Base-by-base conservation (phyloP, 2,329 filamentous ascomycete species). In the Neonectria magnoliae region DNA sequence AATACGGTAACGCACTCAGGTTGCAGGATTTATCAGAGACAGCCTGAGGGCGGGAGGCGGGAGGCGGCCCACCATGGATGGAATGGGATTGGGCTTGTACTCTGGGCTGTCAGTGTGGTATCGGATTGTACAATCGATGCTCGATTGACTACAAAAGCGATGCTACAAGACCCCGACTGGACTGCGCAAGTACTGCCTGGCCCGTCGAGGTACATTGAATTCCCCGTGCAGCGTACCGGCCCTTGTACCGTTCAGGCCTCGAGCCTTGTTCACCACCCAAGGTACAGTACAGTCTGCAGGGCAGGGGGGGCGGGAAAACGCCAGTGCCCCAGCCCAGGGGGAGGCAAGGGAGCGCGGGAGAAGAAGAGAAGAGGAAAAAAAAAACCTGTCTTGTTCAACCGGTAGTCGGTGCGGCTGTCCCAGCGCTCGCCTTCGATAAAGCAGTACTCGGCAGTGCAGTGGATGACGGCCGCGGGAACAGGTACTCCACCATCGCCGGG, bases 1-100 rank as follows among this genome's bases (percentile, higher is more conserved):
- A 75, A 76, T 76, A 73, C 36, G 36, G 36, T 5, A 38, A 38
- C 69, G 72, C 69, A 38, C 69, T 71, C 69, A 62, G 64, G 45
- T 61, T 60, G 67, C 64, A 67, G 64, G 69, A 66, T 68, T 69
- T 70, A 63, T 64, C 22, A 33, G 48, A 18, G 59, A 64, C 65
- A 59, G 25, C 25, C 25, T 25, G 25, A 25, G 53, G 65, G 68
- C 67, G 70, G 71, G 70, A 69, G 62, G 69, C 65, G 69, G 65
- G 67, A 62, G 69, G 25, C 25, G 25, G 25, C 25, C 25, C 25
- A 25, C 25, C 25, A 25, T 25, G 25, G 25, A 25, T 25, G 25
- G 25, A 25, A 25, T 10, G 45, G 42, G 50, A 42, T 53, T 59
- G 56, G 38, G 27, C 31, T 62, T 51, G 52, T 36, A 33, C 25